A percentile compares a stretch with the other conserved stretches of the same genome.
These are phyloP conservation scores for Terfezia claveryi DNA, from an alignment of 495 filamentous ascomycete species.

Conservation along the genomic window DNA sequence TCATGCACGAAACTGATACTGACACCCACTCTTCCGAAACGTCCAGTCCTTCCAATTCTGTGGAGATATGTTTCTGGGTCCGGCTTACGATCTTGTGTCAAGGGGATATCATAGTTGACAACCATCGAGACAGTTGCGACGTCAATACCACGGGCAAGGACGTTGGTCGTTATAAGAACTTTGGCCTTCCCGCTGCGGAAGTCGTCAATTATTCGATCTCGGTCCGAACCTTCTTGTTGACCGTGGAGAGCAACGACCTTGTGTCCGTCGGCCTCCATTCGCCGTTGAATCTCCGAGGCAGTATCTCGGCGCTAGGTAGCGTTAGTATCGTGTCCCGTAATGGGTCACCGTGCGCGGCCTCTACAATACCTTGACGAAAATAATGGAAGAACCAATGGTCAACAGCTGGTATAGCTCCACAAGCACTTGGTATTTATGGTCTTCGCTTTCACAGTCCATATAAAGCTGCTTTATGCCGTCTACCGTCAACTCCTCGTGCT, in stretches of 20 bases:
- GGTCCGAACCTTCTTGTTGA: slow-evolving; percentile 57
- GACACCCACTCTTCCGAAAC: slow-evolving; percentile 93
- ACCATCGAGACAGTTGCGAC: slow-evolving; percentile 93
- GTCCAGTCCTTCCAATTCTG: slow-evolving; percentile 89
- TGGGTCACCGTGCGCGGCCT: background rate
- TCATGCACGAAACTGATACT: slow-evolving; percentile 79
- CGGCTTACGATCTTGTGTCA: slow-evolving; percentile 33
- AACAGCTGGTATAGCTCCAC: slow-evolving; percentile 85
- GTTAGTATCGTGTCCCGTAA: background rate
- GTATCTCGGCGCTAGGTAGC: slow-evolving; percentile 46
- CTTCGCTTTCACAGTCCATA: slow-evolving; percentile 63
- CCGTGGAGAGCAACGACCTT: slow-evolving; percentile 73
- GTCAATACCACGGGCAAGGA: slow-evolving; percentile 90
- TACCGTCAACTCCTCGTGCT: slow-evolving; percentile 78
- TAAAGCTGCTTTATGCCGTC: slow-evolving; percentile 94
- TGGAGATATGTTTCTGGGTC: slow-evolving; percentile 93
- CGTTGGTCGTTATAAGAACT: slow-evolving; percentile 97
- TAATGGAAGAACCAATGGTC: slow-evolving; percentile 90
- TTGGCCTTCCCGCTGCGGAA: slow-evolving; percentile 76
- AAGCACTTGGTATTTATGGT: slow-evolving; percentile 68
- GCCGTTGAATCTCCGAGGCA: slow-evolving; percentile 57
- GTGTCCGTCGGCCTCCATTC: slow-evolving; percentile 75
- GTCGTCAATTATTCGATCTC: slow-evolving; percentile 65
- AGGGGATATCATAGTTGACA: slow-evolving; percentile 74
- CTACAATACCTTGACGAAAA: slow-evolving; percentile 68